Evolutionary conservation across 1,284 basidiomycete species (phyloP), one percentile per base, ranked within the genome.

Genomic region (Cryptococcus floricola): DNA sequence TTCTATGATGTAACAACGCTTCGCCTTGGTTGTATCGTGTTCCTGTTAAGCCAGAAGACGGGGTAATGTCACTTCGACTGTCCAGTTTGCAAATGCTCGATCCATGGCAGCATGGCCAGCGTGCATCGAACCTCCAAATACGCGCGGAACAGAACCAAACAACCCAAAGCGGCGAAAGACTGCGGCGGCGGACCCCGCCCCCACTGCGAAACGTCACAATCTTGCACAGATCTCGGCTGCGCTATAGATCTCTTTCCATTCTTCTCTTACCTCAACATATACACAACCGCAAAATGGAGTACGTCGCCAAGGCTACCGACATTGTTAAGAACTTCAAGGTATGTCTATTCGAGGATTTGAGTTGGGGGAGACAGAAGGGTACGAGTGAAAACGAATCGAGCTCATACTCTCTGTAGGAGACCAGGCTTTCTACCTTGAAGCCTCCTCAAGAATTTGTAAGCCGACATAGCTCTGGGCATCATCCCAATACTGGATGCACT

Each of bases 371-470:
- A 25, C 14, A 42, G 23, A 46, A 37, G 41, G 39, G 52, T 57
- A 19, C 38, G 14, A 19, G 28, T 16, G 8, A 51, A 62, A 47
- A 57, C 37, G 46, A 23, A 14, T 8, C 9, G 44, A 23, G 12
- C 44, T 46, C 8, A 23, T 28, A n/a, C 16, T 12, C 4, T 9
- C 8, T 38, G 19, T 50, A 74, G 71, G 69, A 71, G 57, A 63
- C 63, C 10, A 68, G 59, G 49, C 46, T 74, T 34, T 69, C 70
- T 27, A 65, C 65, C 2, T 54, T 74, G 38, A 72, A 72, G 55
- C 54, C 68, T 18, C 66, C 67, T 41, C 58, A 61, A 45, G 71
- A 72, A 58, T 74, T 74, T 49, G 71, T 72, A 55, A 60, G 71
- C 67, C 6, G 27, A n/a, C 12, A 39, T 18, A 12, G 43, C 13